Evolutionary conservation across 2,329 filamentous ascomycete species (phyloP), one percentile per base, ranked within the genome.

Genomic region (Fusarium napiforme): DNA sequence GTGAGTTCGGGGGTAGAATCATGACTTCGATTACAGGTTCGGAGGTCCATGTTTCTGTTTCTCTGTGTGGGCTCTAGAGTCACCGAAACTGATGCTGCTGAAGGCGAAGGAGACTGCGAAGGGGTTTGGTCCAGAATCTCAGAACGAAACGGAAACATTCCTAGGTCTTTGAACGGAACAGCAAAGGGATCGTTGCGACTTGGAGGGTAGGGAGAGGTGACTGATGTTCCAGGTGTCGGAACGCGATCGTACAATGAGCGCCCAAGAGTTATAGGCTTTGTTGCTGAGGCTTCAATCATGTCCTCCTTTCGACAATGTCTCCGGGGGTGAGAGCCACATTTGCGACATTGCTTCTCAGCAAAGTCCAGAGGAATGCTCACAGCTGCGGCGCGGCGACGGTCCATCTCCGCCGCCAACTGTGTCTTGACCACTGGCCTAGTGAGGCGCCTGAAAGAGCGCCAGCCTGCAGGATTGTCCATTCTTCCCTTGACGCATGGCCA

Each of bases 401-500:
- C 23, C 19, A 56, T 53, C 56, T 77, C 69, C 21, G 58, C 55
- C 30, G 45, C 28, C 15, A 47, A 23, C 11, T 46, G 36, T 39
- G 50, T 57, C 36, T 53, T 64, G 32, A 36, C 37, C 15, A 50
- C 47, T 45, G 55, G 34, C n/a, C 43, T 61, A 14, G 49, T 14
- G 21, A 46, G 39, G 40, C 71, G 43, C 43, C 12, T 45, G 21
- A 60, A 32, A 16, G 23, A 43, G 12, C 55, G 52, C 14, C 53
- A 52, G 46, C 52, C 62, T 50, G 32, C 43, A 15, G 39, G 14
- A 12, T 53, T 43, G 12, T n/a, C 45, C 40, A 23, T 61, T 23
- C 65, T 57, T 14, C 64, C 60, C n/a, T 64, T 46, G 18, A 77
- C 69, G 47, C 75, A 77, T 32, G 49, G 57, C 74, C 72, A 71